Evolutionary conservation across 768 basidiomycete genomes (phyloP), one percentile per base, ranked within the genome.

Genomic region (Amanita pseudoporphyria): DNA sequence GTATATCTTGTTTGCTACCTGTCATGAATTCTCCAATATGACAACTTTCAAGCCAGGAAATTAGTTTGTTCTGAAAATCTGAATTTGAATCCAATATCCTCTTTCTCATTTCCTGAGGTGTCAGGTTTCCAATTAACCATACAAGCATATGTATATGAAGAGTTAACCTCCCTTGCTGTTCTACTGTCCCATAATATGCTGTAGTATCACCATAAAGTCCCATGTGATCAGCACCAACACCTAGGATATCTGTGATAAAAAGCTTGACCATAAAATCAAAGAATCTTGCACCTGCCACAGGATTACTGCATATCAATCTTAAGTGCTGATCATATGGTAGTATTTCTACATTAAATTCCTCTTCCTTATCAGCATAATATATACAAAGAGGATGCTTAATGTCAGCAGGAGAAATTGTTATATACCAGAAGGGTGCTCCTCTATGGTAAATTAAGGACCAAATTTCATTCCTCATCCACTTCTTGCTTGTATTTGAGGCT

Each of bases 61-160:
- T 39, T 9, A 67, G 21, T 28, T 44, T 33, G 21, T 52, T 52
- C 26, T 60, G 47, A 13, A 52, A 67, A 10, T 53, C 53, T 12
- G 54, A 54, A 39, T 60, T 52, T 12, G 36, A 4, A 48, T 56
- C 41, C 30, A 65, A 19, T 1, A 71, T 38, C 7, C 47, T 36
- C 2, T 66, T 57, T 19, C 64, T 35, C 2, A 70, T 62, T 47
- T 68, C 60, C 51, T 67, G 61, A 2, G 68, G 68, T 5, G 57
- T 56, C 9, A 62, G 30, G 2, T 48, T 41, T 9, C 52, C 51
- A 45, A 53, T 46, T 2, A 68, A 58, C 68, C 67, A 69, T 16
- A 67, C 6, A 5, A 64, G 51, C 37, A 61, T 30, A 46, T 65
- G 65, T n/a, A 64, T 37, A 52, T 67, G 66, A 9, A 67, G 18